Percentiles rank a stretch among this genome's conserved stretches.
Evolutionary conservation across 2,329 filamentous ascomycete species (phyloP).

Genomic region (Fusarium nematophilum): DNA sequence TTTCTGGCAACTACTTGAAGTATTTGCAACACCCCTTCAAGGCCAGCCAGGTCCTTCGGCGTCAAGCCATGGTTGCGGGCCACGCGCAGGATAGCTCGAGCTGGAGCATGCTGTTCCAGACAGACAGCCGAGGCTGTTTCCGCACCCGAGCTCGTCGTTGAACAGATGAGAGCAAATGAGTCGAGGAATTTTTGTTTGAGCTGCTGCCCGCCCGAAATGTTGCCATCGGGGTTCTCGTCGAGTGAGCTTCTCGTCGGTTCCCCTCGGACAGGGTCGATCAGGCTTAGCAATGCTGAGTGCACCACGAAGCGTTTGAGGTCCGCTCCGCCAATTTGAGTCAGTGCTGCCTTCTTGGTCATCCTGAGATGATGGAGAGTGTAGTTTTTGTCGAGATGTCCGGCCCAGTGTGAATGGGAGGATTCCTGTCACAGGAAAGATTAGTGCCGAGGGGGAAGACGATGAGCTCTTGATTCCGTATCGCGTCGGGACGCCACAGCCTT

Average conservation of each 20-base stretch:
- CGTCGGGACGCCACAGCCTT: too few species aligned
- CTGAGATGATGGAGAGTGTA: conserved; percentile 4
- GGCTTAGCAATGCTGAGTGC: conserved; percentile 3
- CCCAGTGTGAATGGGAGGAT: conserved; percentile 6
- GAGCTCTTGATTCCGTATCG: too few species aligned
- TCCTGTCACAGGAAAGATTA: too few species aligned
- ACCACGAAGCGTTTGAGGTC: conserved; percentile 12
- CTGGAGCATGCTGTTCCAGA: conserved; percentile 37
- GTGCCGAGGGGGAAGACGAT: too few species aligned
- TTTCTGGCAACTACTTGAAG: conserved; percentile 9
- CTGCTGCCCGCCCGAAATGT: conserved; percentile 15
- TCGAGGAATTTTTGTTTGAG: conserved; percentile 47
- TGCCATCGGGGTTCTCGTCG: conserved; percentile 7
- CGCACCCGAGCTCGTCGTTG: conserved; percentile 33
- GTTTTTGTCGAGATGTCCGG: conserved; percentile 3
- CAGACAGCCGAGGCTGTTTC: conserved; percentile 47
- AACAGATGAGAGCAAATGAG: conserved; percentile 48
- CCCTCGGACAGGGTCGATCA: conserved; percentile 14
- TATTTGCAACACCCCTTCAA: conserved; percentile 13
- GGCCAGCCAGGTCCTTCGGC: conserved; percentile 1
- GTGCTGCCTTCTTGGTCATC: conserved; percentile 3
- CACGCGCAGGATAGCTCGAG: conserved; percentile 15
- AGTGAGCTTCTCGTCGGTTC: conserved; percentile 7
- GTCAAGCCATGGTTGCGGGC: conserved; percentile 45
- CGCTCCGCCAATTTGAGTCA: conserved; percentile 9